Base-by-base conservation (phyloP, 2,329 filamentous ascomycete genomes). In the Epichloe brachyelytri region DNA sequence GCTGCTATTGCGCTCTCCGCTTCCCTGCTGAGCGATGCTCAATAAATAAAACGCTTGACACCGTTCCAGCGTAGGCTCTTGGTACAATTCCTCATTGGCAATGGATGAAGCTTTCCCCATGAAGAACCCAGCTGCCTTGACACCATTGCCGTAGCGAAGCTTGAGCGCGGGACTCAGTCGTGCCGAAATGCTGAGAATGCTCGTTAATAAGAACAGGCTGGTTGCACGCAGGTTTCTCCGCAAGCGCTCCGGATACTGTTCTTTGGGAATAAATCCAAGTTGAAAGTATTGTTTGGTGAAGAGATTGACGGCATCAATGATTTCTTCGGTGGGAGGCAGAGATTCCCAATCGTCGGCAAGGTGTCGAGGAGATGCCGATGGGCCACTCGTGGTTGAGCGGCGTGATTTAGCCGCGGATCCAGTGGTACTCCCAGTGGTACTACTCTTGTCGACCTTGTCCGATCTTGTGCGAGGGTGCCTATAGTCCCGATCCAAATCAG, bases 1-100 rank as follows among this genome's bases (percentile, higher is more conserved):
- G 61, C 77, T 80, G 49, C 67, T 68, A 48, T 77, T 75, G 40
- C 70, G 73, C 55, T 74, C 64, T 0, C 75, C 77, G 49, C 72
- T 77, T 14, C 76, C 76, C 58, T 80, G 77, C 55, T 81, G 77
- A 4, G 77, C 76, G 50, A 81, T 74, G 57, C 76, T 78, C 15
- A 81, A 64, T 3, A 81, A 63, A 55, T 79, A 80, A 53, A 80
- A 80, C 1, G 72, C 77, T 60, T 81, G 78, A 48, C 76, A 79
- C 40, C 73, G 68, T 57, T 80, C 75, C 17, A 81, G 59, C 0
- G 71, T 77, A 0, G 77, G 73, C 49, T 72, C 71, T 39, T 71
- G 65, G 57, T 79, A 79, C 19, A 80, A 62, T 56, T 79, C 75
- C 22, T 63, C 62, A 34, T 72, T 59, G 1, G 77, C 75, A 8